These are phyloP conservation scores for Arthrobotrys entomopaga DNA, from an alignment of 2,329 filamentous ascomycete genomes.

Conservation along the genomic window DNA sequence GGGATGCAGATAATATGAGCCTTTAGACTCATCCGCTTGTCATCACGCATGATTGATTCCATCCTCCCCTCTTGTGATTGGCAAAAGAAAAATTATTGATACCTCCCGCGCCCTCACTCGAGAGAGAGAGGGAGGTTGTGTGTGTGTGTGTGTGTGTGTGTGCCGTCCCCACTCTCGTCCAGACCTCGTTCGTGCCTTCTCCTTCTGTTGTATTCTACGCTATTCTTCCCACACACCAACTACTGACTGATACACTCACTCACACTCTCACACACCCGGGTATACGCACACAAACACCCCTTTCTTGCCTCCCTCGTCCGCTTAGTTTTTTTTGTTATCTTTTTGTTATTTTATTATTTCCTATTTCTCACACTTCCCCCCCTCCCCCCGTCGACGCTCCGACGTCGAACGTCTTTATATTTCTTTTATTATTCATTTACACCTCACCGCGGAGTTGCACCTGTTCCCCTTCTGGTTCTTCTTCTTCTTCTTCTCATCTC, in stretches of 20 bases:
- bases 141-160: too few species aligned
- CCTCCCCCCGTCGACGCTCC: conserved; percentile 31
- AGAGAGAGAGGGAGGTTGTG: too few species aligned
- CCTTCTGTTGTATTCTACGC: conserved; percentile 41
- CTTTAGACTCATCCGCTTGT: neutral
- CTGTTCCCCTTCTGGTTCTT: conserved; percentile 7
- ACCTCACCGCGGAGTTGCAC: conserved; percentile 6
- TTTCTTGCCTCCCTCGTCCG: conserved; percentile 20
- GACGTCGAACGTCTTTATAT: conserved; percentile 50
- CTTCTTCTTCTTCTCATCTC: too few species aligned
- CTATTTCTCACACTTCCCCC: conserved; percentile 9
- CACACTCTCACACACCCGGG: neutral
- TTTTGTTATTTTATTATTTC: conserved; percentile 7
- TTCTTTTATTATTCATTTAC: conserved; percentile 9
- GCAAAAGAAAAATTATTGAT: conserved; percentile 15
- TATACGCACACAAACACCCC: too few species aligned
- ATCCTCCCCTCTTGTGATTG: neutral
- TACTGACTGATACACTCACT: neutral
- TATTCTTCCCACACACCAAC: neutral
- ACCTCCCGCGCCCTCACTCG: neutral
- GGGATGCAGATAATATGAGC: neutral
- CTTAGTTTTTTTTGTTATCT: conserved; percentile 17
- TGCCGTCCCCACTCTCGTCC: conserved; percentile 18
- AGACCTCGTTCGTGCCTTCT: neutral
- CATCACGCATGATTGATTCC: neutral